These are phyloP conservation scores for Mortierella sp. DNA, from an alignment of 371 early-diverging fungal genomes.

Conservation along the genomic window DNA sequence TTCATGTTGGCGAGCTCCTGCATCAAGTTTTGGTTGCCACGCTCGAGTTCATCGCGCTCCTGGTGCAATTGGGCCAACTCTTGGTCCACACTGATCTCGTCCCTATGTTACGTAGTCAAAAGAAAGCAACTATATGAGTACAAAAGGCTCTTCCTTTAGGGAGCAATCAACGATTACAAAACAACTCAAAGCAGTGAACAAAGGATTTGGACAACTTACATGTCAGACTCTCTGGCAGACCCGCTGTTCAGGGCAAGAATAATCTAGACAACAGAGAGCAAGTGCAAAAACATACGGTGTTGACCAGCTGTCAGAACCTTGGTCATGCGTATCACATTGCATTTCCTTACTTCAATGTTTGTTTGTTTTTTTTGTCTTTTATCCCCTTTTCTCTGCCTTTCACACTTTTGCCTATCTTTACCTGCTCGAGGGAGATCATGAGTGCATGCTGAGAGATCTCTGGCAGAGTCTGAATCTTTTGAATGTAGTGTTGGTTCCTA, in stretches of 20 bases:
- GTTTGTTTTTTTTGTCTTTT: not conserved
- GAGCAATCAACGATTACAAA: not conserved
- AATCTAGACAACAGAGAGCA: slow-evolving; percentile 22
- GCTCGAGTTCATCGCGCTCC: slow-evolving; percentile 74
- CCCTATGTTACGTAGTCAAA: slow-evolving; percentile 14
- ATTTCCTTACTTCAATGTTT: not conserved
- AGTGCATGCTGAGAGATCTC: slow-evolving; percentile 81
- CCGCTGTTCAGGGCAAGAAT: slow-evolving; percentile 54
- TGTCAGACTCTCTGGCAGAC: slow-evolving; percentile 44
- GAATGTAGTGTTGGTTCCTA: slow-evolving; percentile 83
- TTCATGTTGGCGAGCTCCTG: slow-evolving; percentile 70
- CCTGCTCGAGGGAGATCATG: slow-evolving; percentile 90
- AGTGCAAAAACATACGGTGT: not conserved
- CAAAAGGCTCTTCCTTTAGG: not conserved
- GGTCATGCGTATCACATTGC: slow-evolving; percentile 7
- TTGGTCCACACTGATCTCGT: slow-evolving; percentile 46
- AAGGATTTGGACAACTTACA: slow-evolving; percentile 17
- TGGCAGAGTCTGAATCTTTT: slow-evolving; percentile 82
- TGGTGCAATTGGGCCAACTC: slow-evolving; percentile 48
- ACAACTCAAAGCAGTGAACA: not conserved
- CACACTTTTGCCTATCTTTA: slow-evolving; percentile 21
- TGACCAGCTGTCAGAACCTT: slow-evolving; percentile 2
- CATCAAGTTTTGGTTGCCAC: slow-evolving; percentile 66
- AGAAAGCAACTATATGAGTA: not conserved
- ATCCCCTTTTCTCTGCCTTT: not conserved